Base-by-base conservation (phyloP, 306 rosid genomes). In the Rosa rugosa region DNA sequence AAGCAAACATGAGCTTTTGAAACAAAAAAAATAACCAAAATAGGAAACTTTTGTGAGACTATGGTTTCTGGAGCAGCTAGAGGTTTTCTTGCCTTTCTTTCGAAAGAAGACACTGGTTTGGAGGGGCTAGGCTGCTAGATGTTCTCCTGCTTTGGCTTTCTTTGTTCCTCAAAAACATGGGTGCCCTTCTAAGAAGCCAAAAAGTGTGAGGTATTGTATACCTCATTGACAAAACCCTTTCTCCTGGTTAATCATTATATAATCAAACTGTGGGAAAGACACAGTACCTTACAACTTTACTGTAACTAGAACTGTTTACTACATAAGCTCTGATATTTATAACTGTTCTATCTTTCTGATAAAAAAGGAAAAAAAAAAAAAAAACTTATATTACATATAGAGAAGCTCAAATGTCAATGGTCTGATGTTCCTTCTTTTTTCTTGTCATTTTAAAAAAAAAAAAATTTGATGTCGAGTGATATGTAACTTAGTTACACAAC, bases 61-160 rank as follows among this genome's bases (percentile, higher is more conserved):
- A 14, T 5, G 69, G 53, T 54, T 53, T 73, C 63, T 54, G 34
- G 44, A 47, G 46, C 47, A n/a, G 40, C 72, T 34, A 42, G 47
- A 72, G 72, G 34, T 49, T 79, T 47, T 13, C 64, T n/a, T 47
- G 71, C 62, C 77, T 38, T 72, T 62, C 36, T 41, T 25, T 46
- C 34, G 62, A 6, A 14, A 66, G 47, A 31, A 31, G 47, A 64
- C 13, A 42, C 22, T 6, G 62, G 57, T 47, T 47, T 75, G 71
- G 59, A 45, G 31, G 57, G 17, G 57, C 23, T 41, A 59, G 41
- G 14, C 41, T 56, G 68, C 77, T 23, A 59, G 78, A 62, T 31
- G 27, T 41, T 75, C 47, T 64, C 78, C 45, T 42, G 41, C 56
- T 36, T 42, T 75, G 68, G 57, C 68, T 22, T 59, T 44, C 38